Evolutionary conservation across 495 filamentous ascomycete species (phyloP).

Genomic region (Cladorrhinum samala): DNA sequence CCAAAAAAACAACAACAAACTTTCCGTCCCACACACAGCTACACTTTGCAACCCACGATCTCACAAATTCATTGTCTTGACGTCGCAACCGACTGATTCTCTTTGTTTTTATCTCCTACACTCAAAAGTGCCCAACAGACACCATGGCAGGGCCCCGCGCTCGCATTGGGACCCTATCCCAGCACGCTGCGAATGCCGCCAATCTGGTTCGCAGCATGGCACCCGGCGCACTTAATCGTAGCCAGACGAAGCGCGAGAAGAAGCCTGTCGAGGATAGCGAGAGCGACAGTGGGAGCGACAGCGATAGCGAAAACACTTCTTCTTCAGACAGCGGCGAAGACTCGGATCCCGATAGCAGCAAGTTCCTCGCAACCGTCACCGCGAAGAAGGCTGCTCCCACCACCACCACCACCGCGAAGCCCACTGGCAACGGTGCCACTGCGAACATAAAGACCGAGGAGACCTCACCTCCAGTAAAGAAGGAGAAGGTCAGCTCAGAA

Average conservation of each 20-base stretch:
- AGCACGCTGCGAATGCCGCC: conserved; percentile 25
- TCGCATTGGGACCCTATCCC: conserved; percentile 25
- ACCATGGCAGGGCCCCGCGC: conserved; percentile 31
- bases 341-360: conserved; percentile 15
- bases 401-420: neutral
- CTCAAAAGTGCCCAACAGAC: conserved; percentile 5
- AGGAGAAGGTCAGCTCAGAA: conserved; percentile 9
- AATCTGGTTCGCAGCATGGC: conserved; percentile 21
- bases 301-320: conserved; percentile 6
- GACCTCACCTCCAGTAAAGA: conserved; percentile 2
- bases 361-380: conserved; percentile 19
- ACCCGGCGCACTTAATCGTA: conserved; percentile 14
- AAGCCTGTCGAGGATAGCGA: conserved; percentile 15
- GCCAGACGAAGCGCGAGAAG: conserved; percentile 12
- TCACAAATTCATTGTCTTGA: neutral
- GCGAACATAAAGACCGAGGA: neutral
- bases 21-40: conserved; percentile 1
- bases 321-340: conserved; percentile 3
- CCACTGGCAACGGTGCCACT: neutral
- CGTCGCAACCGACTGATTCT: neutral
- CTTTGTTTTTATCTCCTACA: conserved; percentile 1
- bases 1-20: conserved; percentile 1
- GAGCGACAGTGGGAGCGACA: conserved; percentile 8
- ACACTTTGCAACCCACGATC: neutral
- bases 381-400: conserved; percentile 1